Percentiles rank a stretch among this genome's conserved stretches.
Evolutionary conservation across 805 yeast genomes (phyloP).

Genomic region (Deakozyma indianensis): DNA sequence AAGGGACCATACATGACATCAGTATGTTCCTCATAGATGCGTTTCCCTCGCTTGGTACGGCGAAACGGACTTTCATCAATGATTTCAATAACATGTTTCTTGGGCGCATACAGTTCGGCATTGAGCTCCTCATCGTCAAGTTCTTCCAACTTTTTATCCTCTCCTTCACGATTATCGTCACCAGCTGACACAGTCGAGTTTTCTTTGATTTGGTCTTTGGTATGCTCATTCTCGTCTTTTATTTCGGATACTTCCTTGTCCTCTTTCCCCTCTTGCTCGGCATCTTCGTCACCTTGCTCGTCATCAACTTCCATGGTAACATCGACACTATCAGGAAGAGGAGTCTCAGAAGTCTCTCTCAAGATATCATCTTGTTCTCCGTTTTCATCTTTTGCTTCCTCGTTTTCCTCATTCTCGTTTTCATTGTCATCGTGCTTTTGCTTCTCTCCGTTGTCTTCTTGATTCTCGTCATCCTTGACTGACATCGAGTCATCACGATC

Average conservation of each 20-base stretch:
- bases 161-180: background rate
- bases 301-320: background rate
- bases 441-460: background rate
- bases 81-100: background rate
- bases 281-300: conserved; percentile 2
- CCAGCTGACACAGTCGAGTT: background rate
- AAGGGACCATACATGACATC: conserved; percentile 36
- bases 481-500: background rate
- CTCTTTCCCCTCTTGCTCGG: conserved; percentile 1
- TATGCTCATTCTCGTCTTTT: conserved; percentile 4
- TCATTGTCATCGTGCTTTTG: conserved; percentile 3
- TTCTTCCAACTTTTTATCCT: conserved; percentile 3
- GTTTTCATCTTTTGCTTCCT: conserved; percentile 1
- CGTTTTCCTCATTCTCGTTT: conserved; percentile 5
- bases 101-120: background rate
- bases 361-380: background rate
- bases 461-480: background rate
- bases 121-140: conserved; percentile 2
- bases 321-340: background rate
- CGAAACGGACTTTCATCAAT: background rate
- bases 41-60: background rate
- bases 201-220: background rate
- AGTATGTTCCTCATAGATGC: background rate
- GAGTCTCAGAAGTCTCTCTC: background rate
- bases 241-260: background rate